Evolutionary conservation across 768 basidiomycete species (phyloP), one percentile per base, ranked within the genome.

Genomic region (Baorangia bicolor): DNA sequence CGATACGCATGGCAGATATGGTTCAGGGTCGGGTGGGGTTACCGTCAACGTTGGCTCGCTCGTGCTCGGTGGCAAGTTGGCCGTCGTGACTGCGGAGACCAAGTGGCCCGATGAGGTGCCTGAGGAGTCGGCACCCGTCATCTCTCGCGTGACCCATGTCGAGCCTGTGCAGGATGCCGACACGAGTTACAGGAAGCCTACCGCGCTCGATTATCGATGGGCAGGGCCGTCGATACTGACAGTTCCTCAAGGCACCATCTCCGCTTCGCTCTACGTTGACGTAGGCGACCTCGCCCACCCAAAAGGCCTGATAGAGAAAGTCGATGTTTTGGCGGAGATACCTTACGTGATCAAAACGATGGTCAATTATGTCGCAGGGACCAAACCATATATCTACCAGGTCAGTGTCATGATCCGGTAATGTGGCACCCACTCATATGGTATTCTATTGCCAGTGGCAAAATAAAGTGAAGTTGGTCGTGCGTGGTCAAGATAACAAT

Each of bases 381-480:
- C 92, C 21, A 94, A 95, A 71, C 96, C 94, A 0, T 95, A 86
- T 70, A 90, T 96, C 70, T 97, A 96, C 73, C 92, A 95, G 83
- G 94, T 89, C 50, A 51, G 84, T 74, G 38, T 49, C 50, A 20
- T 21, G 4, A 7, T 49, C 4, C 11, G 31, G 41, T 21, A 8
- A 8, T 5, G 14, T 21, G 20, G 1, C 13, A 14, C 40, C 12
- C 13, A 41, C 41, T 56, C 31, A 48, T 38, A 47, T 40, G 50
- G 2, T 42, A 1, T 35, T 2, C 39, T 38, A 43, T 56, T 18
- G 11, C 8, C 43, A 88, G 85, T 87, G 81, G 78, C 73, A 78
- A 63, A 87, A 86, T 68, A 76, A 77, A 2, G 75, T 71, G n/a
- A 81, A 76, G 53, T 69, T 88, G 25, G 60, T 69, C 11, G 72